Base-by-base conservation (phyloP, 352 stramenopile genomes). In the Pythium guiyangense region DNA sequence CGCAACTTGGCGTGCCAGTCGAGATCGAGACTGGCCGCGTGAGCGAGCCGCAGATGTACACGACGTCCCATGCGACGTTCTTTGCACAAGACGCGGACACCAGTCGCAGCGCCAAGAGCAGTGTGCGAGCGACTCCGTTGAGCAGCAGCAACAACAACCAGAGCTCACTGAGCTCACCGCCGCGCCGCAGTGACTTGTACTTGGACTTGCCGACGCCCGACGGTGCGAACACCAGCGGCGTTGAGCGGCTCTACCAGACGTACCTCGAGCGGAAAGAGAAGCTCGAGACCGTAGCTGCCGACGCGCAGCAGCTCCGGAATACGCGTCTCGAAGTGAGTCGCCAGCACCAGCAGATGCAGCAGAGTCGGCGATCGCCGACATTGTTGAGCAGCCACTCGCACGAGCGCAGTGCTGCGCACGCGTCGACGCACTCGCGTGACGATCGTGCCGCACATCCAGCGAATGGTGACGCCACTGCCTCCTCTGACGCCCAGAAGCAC, bases 231-330 rank as follows among this genome's bases (percentile, higher is more conserved):
- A n/a, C 5, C 45, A 49, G 22, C 4, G 35, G 42, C 29, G 53
- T 59, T 29, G 53, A 59, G 44, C 35, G 31, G 17, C 43, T 51
- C 4, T 59, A 59, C 31, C 53, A 52, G 31, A 59, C 44, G 43
- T 59, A 52, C 43, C 35, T 59, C 11, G 53, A 37, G 11, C 44
- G 44, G 15, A 27, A 17, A 9, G 44, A 37, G 20, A 59, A 59
- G 35, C 18, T 52, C 14, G 20, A 43, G 15, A 59, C 43, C 4
- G 53, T 43, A 12, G 53, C 42, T 25, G 34, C 40, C 34, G 53
- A 26, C 20, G 53, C 42, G 20, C 53, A 52, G 20, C 26, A 46
- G 25, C 29, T 40, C 20, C 53, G 25, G 18, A 42, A 43, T 18
- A 48, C 35, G 37, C 42, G 52, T 4, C 18, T 49, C 22, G 29